Evolutionary conservation across 768 basidiomycete genomes (phyloP).

Genomic region (Dendrothele bispora): DNA sequence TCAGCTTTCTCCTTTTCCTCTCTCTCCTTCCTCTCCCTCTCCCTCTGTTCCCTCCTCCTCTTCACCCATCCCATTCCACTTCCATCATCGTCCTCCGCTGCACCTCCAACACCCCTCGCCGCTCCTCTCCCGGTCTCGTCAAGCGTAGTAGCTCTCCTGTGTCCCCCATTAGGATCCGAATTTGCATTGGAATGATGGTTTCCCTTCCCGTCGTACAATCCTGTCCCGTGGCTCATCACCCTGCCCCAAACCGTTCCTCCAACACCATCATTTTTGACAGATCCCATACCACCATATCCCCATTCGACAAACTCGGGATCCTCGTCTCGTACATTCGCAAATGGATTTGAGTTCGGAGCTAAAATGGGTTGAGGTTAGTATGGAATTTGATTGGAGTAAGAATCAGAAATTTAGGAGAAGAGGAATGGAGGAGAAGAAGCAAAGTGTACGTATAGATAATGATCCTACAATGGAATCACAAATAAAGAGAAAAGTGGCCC

Average conservation of each 20-base stretch:
- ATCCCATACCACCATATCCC: conserved; percentile 89
- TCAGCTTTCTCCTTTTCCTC: conserved; percentile 36
- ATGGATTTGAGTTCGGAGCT: conserved; percentile 47
- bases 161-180: conserved; percentile 17
- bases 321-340: conserved; percentile 61
- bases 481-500: too few species aligned
- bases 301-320: conserved; percentile 91
- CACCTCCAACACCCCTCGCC: conserved; percentile 26
- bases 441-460: too few species aligned
- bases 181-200: conserved; percentile 14
- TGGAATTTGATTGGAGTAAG: too few species aligned
- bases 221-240: conserved; percentile 28
- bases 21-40: conserved; percentile 49
- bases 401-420: too few species aligned
- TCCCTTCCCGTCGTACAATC: conserved; percentile 7
- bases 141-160: too few species aligned
- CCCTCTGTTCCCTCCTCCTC: conserved; percentile 55
- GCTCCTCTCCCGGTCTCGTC: conserved; percentile 19
- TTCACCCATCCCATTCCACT: conserved; percentile 87
- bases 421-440: neutral
- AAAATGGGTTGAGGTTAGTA: conserved; percentile 9
- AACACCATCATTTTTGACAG: conserved; percentile 42
- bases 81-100: conserved; percentile 72
- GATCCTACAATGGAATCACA: too few species aligned
- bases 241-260: conserved; percentile 34